Base-by-base conservation (phyloP, 116 monocot species). In the Phalaenopsis hybrid region DNA sequence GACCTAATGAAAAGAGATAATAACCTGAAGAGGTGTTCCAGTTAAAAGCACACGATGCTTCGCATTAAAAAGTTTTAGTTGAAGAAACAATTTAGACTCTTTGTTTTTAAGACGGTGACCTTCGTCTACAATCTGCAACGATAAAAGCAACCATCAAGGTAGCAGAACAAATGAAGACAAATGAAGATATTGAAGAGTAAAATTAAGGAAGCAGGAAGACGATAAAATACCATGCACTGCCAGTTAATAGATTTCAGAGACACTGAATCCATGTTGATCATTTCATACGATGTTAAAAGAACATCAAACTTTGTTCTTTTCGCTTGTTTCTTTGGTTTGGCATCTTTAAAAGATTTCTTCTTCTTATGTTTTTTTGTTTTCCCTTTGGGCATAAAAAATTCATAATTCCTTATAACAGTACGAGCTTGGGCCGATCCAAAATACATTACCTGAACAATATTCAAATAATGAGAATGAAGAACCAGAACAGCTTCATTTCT, bases 41-140 rank as follows among this genome's bases (percentile, higher is more conserved):
- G 98, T 98, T 74, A 98, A 82, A 79, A 98, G 93, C 79, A 98
- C 93, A 34, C 98, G 98, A 65, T 98, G 98, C 77, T 90, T 89
- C 34, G 98, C 87, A 50, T 89, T 79, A 89, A 88, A 98, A 79
- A 93, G 93, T 81, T 90, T 95, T 44, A 98, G 84, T 74, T 92
- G 90, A 87, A 89, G 81, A 88, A 98, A 98, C 83, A 98, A 86
- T 84, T 98, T 98, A 15, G 98, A 98, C 76, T 98, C 98, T 86
- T 98, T 98, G 74, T 98, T 98, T 83, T 98, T 98, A 33, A 98
- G 88, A 23, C 98, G 91, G 55, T 98, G 98, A 23, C 98, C 98
- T 86, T 98, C 98, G 87, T 98, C 98, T 67, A 98, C 98, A 87
- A 98, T 90, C 98, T 98, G 80, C 21, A 1, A 80, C 8, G 21